Conservation (phyloP, 2,329 filamentous ascomycete species). For the Penicillium vulpinum region DNA sequence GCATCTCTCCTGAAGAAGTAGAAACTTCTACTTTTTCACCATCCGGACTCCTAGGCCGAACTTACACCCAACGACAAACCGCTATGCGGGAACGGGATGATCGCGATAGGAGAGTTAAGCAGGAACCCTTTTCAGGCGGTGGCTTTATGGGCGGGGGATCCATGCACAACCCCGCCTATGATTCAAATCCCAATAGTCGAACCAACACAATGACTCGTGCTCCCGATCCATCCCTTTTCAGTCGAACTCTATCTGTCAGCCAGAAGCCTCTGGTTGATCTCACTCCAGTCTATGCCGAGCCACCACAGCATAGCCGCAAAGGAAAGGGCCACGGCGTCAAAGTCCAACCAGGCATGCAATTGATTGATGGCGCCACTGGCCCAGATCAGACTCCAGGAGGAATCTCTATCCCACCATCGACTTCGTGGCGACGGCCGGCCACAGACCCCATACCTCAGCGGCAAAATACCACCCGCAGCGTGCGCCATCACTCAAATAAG, state of each 20-base stretch:
- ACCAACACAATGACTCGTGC: conserved; percentile 36
- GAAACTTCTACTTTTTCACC: conserved; percentile 38
- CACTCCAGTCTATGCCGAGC: conserved; percentile 63
- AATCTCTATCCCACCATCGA: conserved; percentile 40
- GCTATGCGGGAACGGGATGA: conserved; percentile 44
- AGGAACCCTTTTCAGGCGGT: conserved; percentile 51
- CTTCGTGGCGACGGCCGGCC: conserved; percentile 42
- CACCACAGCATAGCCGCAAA: conserved; percentile 49
- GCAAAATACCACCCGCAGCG: conserved; percentile 37
- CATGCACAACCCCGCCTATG: conserved; percentile 41
- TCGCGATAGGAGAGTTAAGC: conserved; percentile 35
- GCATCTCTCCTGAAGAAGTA: conserved; percentile 11
- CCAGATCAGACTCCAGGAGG: conserved; percentile 36
- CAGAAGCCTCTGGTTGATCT: conserved; percentile 66
- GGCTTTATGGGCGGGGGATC: conserved; percentile 53
- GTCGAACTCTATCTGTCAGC: conserved; percentile 48
- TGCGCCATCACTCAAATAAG: conserved; percentile 18
- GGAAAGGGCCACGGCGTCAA: conserved; percentile 40
- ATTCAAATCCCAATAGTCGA: conserved; percentile 28
- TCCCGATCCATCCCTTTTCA: conserved; percentile 35
- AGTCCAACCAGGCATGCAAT: conserved; percentile 45
- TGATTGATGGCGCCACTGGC: conserved; percentile 46
- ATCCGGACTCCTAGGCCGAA: conserved; percentile 40
- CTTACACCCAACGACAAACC: conserved; percentile 42
- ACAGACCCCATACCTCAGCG: conserved; percentile 16